A percentile compares a stretch with the other conserved stretches of the same genome.
Evolutionary conservation across 306 rosid species (phyloP).

Genomic region (Rosa rugosa): DNA sequence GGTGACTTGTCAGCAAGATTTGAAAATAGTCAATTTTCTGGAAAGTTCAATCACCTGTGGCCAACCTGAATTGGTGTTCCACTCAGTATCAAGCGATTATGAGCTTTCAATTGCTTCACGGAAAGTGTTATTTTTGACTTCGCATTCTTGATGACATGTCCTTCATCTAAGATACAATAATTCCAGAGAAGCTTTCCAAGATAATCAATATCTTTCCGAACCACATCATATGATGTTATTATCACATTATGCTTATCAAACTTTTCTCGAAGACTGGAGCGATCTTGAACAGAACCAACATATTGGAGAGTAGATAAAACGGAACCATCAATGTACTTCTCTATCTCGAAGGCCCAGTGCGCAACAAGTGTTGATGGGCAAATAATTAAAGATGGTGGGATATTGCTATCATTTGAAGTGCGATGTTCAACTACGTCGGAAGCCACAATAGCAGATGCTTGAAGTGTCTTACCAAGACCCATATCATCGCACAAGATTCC

Average conservation of each 20-base stretch:
- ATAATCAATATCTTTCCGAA: slow-evolving; percentile 86
- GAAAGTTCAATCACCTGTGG: slow-evolving; percentile 18
- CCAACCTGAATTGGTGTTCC: slow-evolving; percentile 99
- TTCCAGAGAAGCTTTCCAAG: slow-evolving; percentile 75
- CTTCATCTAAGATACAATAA: slow-evolving; percentile 94
- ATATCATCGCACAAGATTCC: slow-evolving; percentile 99
- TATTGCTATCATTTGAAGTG: slow-evolving; percentile 37
- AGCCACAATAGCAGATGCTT: slow-evolving; percentile 94
- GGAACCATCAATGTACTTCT: slow-evolving; percentile 76
- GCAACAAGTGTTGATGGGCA: slow-evolving; percentile 99
- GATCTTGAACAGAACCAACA: slow-evolving; percentile 83
- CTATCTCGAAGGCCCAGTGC: slow-evolving; percentile 98
- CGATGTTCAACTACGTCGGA: slow-evolving; percentile 76
- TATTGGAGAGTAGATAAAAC: slow-evolving; percentile 88
- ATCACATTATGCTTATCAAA: slow-evolving; percentile 77
- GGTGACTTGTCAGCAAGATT: slow-evolving; percentile 27
- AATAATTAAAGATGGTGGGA: slow-evolving; percentile 76
- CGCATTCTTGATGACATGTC: slow-evolving; percentile 91
- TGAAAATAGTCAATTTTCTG: slow-evolving; percentile 6
- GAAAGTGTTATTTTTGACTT: slow-evolving; percentile 90
- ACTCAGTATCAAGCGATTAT: slow-evolving; percentile 91
- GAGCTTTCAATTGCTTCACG: slow-evolving; percentile 91
- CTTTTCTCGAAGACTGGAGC: slow-evolving; percentile 60
- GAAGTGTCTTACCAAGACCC: slow-evolving; percentile 99
- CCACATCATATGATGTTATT: slow-evolving; percentile 91